phyloP scores from a whole-genome alignment of 1,139 yeast species.

The Yamadazyma aaseri region DNA sequence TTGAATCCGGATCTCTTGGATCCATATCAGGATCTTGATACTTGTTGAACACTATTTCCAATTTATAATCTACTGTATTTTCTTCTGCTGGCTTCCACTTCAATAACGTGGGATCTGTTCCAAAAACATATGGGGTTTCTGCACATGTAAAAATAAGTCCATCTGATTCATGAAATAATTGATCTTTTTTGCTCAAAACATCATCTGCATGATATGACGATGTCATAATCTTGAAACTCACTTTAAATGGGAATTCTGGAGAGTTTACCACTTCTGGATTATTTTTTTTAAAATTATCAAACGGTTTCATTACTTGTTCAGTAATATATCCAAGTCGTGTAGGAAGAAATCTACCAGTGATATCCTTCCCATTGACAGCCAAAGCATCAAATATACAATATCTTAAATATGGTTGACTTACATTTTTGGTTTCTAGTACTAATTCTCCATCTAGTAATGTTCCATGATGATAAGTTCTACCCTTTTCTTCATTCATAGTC shows the following conservation, averaged over 20 bases:
- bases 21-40: conserved; percentile 70
- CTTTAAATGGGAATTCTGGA: conserved; percentile 77
- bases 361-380: conserved; percentile 72
- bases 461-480: conserved; percentile 70
- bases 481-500: conserved; percentile 44
- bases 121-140: conserved; percentile 80
- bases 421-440: conserved; percentile 54
- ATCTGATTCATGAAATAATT: conserved; percentile 84
- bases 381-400: conserved; percentile 90
- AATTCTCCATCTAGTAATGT: conserved; percentile 93
- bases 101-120: conserved; percentile 77
- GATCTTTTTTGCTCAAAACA: conserved; percentile 71
- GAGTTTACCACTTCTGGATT: conserved; percentile 71
- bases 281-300: conserved; percentile 60
- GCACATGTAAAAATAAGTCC: conserved; percentile 94
- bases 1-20: conserved; percentile 68
- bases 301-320: conserved; percentile 81
- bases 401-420: conserved; percentile 51
- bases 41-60: conserved; percentile 64
- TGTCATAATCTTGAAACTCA: conserved; percentile 85
- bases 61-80: conserved; percentile 84
- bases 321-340: conserved; percentile 85
- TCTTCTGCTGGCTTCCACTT: conserved; percentile 99
- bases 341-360: conserved; percentile 68
- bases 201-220: conserved; percentile 74